Evolutionary conservation across 352 stramenopile species (phyloP), one percentile per base, ranked within the genome.

Genomic region (Globisporangium spiculum): DNA sequence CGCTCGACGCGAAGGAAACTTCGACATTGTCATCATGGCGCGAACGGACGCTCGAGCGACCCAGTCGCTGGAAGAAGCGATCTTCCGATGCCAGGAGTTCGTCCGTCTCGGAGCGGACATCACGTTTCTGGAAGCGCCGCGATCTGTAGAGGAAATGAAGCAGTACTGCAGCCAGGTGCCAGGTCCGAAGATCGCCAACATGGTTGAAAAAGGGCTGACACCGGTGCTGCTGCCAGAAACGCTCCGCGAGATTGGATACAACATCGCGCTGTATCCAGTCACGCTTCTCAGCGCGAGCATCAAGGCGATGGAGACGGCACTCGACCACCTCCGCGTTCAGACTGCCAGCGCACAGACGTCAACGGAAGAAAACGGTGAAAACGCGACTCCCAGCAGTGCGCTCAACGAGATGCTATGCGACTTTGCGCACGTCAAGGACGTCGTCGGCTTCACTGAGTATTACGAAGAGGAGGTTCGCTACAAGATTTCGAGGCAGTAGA

Each of bases 71-170:
- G 83, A 98, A 24, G 95, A 98, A 74, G 95, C 93, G 30, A 93
- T 99, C 58, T 79, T 86, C 58, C 84, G 97, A 36, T 98, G 93
- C 80, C 76, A 96, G 27, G 90, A 93, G 62, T 99, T 98, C 69
- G 75, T 80, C 57, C 86, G 94, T 26, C 86, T 93, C 16, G 94
- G 96, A 6, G 95, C 92, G 55, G 96, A 99, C 72, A 98, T 98
- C 68, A 98, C 94, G 16, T 99, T 99, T 72, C 71, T 99, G 7
- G 97, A 99, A 64, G 93, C 95, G 5, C 95, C 93, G 1, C 82
- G 90, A 63, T 93, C 87, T 0, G 71, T 97, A 0, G 87, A 97
- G 5, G 90, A 98, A 78, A 98, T 98, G 93, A 55, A 87, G 65
- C 77, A 82, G 54, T 98, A 97, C 71, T 98, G 96, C 72, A 66